Evolutionary conservation across 306 rosid species (phyloP).

Genomic region (Medicago ruthenica): DNA sequence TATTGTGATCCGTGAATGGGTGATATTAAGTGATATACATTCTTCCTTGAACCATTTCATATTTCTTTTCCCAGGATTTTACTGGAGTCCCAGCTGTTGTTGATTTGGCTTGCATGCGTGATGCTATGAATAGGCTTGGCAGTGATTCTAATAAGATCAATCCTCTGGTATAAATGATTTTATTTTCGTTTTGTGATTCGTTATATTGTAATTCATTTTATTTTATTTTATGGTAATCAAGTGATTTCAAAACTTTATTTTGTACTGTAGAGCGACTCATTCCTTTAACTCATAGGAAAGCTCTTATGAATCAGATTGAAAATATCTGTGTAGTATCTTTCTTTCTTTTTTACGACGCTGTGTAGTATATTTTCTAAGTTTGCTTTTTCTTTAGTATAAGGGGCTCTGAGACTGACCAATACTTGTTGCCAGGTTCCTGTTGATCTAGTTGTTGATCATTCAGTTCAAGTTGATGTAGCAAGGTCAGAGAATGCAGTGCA

Average conservation of each 20-base stretch:
- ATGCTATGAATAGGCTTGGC: slow-evolving; percentile 97
- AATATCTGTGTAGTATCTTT: slow-evolving; percentile 5
- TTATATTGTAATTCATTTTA: slow-evolving; percentile 7
- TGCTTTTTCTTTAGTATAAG: slow-evolving; percentile 40
- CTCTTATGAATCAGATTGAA: slow-evolving; percentile 24
- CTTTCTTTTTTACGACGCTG: neutral
- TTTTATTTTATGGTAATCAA: slow-evolving; percentile 20
- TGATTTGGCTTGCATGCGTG: slow-evolving; percentile 98
- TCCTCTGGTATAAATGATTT: slow-evolving; percentile 73
- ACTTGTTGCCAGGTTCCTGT: slow-evolving; percentile 81
- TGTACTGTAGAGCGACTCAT: neutral
- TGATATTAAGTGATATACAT: slow-evolving; percentile 1
- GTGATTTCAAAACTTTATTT: slow-evolving; percentile 15
- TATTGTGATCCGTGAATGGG: slow-evolving; percentile 5
- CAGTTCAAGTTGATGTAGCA: slow-evolving; percentile 97
- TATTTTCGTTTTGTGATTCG: slow-evolving; percentile 4
- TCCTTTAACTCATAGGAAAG: slow-evolving; percentile 12
- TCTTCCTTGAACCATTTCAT: slow-evolving; percentile 23
- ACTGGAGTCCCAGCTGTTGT: slow-evolving; percentile 99
- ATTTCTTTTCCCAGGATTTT: slow-evolving; percentile 67
- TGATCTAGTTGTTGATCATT: slow-evolving; percentile 97
- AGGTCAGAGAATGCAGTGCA: slow-evolving; percentile 95
- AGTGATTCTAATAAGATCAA: slow-evolving; percentile 95
- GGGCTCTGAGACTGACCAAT: slow-evolving; percentile 22
- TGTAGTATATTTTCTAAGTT: slow-evolving; percentile 25